A percentile compares a stretch with the other conserved stretches of the same genome.
Evolutionary conservation across 129 eudicot genomes (phyloP).

Genomic region (Pittosporum tobira): DNA sequence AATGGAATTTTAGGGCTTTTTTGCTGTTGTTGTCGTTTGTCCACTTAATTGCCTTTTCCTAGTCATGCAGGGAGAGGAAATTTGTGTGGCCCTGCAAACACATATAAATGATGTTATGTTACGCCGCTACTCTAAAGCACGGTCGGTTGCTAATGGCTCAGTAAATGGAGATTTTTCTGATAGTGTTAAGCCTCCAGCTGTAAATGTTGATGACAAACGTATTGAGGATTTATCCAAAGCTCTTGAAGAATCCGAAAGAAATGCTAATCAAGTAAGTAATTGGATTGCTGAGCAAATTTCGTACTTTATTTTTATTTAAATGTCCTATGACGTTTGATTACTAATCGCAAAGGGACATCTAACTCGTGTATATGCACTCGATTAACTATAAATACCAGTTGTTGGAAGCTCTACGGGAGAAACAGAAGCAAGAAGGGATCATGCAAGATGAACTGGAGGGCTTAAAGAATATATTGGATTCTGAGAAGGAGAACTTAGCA

Average conservation of each 20-base stretch:
- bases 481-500: conserved; percentile 54
- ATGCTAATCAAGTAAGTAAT: conserved; percentile 55
- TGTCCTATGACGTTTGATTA: too few species aligned
- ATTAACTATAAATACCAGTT: conserved; percentile 36
- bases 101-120: conserved; percentile 98
- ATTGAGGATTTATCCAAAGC: conserved; percentile 69
- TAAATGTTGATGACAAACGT: conserved; percentile 65
- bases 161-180: conserved; percentile 44
- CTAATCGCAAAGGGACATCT: too few species aligned
- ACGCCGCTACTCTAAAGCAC: conserved; percentile 95
- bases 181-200: conserved; percentile 38
- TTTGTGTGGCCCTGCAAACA: conserved; percentile 98
- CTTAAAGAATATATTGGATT: conserved; percentile 44
- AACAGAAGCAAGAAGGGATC: conserved; percentile 41
- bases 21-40: not conserved
- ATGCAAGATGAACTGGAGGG: conserved; percentile 65
- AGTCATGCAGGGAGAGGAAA: conserved; percentile 82
- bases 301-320: not conserved
- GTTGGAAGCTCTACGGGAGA: conserved; percentile 60
- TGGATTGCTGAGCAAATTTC: not conserved
- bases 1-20: not conserved
- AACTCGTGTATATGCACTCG: too few species aligned
- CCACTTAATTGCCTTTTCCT: not conserved
- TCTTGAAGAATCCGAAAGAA: conserved; percentile 75
- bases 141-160: conserved; percentile 44